These are phyloP conservation scores for Penicillium coprophilum DNA, from an alignment of 495 filamentous ascomycete species.

Conservation along the genomic window DNA sequence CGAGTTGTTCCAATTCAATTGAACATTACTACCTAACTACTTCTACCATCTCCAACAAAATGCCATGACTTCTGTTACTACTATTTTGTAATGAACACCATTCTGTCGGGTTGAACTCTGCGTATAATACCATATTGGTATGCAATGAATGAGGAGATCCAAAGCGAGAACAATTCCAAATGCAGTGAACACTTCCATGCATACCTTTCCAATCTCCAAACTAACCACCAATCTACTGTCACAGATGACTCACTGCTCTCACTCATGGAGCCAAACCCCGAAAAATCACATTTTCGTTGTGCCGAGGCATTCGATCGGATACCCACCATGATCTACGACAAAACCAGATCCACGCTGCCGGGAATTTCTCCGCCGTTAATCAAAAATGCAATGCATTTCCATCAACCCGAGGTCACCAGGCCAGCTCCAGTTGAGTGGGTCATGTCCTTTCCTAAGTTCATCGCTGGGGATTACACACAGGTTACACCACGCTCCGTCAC, in stretches of 20 bases:
- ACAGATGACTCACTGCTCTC: not conserved
- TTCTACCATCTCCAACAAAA: not conserved
- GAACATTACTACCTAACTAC: not conserved
- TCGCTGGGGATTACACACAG: not conserved
- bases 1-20: not conserved
- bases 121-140: not conserved
- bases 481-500: not conserved
- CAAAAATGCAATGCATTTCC: no score
- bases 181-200: not conserved
- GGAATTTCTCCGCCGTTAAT: not conserved
- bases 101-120: not conserved
- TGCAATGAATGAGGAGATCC: not conserved
- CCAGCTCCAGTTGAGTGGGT: not conserved
- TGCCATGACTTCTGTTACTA: not conserved
- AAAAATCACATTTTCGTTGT: not conserved
- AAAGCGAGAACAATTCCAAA: not conserved
- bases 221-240: not conserved
- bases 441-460: not conserved
- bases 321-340: conserved; percentile 4
- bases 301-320: not conserved
- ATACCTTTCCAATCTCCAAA: not conserved
- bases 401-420: conserved; percentile 2
- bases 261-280: not conserved
- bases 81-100: not conserved
- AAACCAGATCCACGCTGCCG: not conserved